These are phyloP conservation scores for Zizania latifolia DNA, from an alignment of 176 grass and related monocot genomes.

Conservation along the genomic window DNA sequence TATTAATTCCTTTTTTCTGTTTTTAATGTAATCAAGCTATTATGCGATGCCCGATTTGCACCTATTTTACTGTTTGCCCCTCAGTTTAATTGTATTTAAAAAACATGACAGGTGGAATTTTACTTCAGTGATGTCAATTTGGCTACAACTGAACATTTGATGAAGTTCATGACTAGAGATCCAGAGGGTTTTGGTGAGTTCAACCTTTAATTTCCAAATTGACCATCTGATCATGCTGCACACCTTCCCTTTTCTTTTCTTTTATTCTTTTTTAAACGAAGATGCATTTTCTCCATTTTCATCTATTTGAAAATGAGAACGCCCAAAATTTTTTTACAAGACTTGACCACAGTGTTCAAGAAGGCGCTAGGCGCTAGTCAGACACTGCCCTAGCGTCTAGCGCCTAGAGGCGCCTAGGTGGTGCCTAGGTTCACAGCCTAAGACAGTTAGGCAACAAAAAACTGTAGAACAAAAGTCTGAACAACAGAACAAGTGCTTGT, in stretches of 20 bases:
- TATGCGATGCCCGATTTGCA: conserved; percentile 13
- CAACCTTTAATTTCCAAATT: conserved; percentile 12
- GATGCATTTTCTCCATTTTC: background rate
- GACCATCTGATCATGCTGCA: background rate
- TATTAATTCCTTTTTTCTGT: conserved; percentile 25
- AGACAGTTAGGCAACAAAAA: too few species aligned
- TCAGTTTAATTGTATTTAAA: conserved; percentile 23
- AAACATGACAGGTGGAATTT: conserved; percentile 72
- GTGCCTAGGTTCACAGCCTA: too few species aligned
- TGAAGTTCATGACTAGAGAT: conserved; percentile 82
- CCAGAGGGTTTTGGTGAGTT: conserved; percentile 89
- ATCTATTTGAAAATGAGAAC: background rate
- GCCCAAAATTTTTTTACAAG: background rate
- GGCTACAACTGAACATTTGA: conserved; percentile 91
- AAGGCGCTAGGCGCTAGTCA: too few species aligned
- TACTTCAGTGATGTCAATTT: conserved; percentile 97
- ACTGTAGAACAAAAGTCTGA: too few species aligned
- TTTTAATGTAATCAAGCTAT: background rate
- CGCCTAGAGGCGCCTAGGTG: too few species aligned
- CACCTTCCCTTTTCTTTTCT: background rate
- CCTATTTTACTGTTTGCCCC: background rate
- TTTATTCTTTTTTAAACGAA: too few species aligned
- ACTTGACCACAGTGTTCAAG: too few species aligned
- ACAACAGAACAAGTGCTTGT: too few species aligned
- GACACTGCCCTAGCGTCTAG: too few species aligned